These are phyloP conservation scores for Trichosanthes cucumerina DNA, from an alignment of 306 rosid species.

Conservation along the genomic window DNA sequence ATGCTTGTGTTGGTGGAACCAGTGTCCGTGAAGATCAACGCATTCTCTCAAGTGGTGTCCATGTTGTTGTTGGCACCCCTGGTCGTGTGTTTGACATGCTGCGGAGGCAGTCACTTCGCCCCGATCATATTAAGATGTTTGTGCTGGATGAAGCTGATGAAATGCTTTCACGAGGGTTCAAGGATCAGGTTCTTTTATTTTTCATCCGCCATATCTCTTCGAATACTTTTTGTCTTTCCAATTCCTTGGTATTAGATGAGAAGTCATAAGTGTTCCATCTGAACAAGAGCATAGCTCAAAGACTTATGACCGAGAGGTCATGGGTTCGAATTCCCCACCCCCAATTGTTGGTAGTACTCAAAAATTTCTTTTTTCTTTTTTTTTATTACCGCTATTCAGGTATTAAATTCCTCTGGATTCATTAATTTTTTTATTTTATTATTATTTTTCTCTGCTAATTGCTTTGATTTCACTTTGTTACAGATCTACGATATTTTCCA, in stretches of 20 bases:
- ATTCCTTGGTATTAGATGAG: neutral
- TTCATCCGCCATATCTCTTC: neutral
- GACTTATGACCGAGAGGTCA: too few relatives aligned
- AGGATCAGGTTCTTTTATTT: conserved; percentile 47
- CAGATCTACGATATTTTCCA: conserved; percentile 76
- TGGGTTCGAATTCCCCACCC: too few relatives aligned
- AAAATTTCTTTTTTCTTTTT: neutral
- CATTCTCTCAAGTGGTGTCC: conserved; percentile 49
- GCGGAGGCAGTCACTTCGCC: conserved; percentile 48
- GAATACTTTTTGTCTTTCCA: neutral
- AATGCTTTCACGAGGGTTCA: conserved; percentile 74
- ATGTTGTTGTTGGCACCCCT: conserved; percentile 67
- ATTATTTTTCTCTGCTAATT: neutral
- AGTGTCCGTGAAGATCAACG: conserved; percentile 62
- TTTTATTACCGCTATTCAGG: neutral
- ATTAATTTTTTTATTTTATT: neutral
- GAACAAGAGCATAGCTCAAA: too few relatives aligned
- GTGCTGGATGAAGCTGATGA: conserved; percentile 75
- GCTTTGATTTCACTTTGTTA: neutral
- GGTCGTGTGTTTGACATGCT: conserved; percentile 74
- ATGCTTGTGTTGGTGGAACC: conserved; percentile 71
- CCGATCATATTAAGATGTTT: conserved; percentile 44
- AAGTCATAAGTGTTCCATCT: neutral
- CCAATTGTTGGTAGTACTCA: too few relatives aligned
- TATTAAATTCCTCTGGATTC: neutral